Evolutionary conservation across 352 stramenopile species (phyloP), one percentile per base, ranked within the genome.

Genomic region (Pythium insidiosum): DNA sequence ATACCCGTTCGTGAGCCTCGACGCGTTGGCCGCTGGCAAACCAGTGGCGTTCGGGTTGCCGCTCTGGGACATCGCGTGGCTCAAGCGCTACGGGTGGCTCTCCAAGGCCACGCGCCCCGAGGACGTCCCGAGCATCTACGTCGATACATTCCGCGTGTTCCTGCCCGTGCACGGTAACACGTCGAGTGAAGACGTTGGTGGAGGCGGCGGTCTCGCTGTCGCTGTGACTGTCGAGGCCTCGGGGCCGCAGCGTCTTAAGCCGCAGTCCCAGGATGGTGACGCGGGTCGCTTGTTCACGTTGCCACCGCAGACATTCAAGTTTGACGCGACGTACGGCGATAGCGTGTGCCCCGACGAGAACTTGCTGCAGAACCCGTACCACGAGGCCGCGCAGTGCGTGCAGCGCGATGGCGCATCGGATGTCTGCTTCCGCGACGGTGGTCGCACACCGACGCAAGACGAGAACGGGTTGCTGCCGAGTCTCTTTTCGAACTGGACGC

Each of bases 61-160:
- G 0, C 21, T 23, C 4, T 48, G 42, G 42, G 42, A 48, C 34
- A 19, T 50, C 1, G 43, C 41, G 2, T 50, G 43, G 43, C 43
- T 50, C 23, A 50, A 50, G 22, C 33, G 23, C 6, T 43, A 50
- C 30, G 24, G 35, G 18, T 50, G 31, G 43, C 33, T 50, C 9
- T 24, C 35, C 0, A 34, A 21, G 13, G 42, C 41, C 24, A 34
- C 43, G 33, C 34, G 42, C 24, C 31, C 23, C 6, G 33, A 50
- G 21, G 36, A 31, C 9, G 10, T 50, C 6, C 25, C 43, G 43
- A 43, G 33, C 23, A 40, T 34, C 42, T 48, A 48, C 42, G 42
- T 48, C 19, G 42, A 39, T 11, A 40, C 42, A 4, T 34, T 50
- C 5, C 34, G 43, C 4, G 16, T 50, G 10, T 42, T 43, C 43